phyloP scores from a whole-genome alignment of 441 rosid genomes.

The Populus hybrid region DNA sequence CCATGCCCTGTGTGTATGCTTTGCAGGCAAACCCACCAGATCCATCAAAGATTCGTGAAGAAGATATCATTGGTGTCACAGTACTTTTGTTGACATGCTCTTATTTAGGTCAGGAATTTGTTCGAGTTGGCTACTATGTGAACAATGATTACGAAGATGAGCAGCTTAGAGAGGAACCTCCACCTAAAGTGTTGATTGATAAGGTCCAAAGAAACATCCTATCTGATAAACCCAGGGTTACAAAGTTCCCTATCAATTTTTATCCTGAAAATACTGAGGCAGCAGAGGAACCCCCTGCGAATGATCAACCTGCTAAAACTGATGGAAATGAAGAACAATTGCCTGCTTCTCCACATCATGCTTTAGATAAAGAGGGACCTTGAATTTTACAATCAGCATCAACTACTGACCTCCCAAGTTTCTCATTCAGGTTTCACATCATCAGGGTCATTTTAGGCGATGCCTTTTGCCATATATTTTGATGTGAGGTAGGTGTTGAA shows the following conservation, averaged over 20 bases:
- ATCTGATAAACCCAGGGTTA: constrained; percentile 71
- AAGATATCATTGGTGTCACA: constrained; percentile 75
- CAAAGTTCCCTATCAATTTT: constrained; percentile 4
- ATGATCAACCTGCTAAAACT: too few species aligned
- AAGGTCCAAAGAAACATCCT: constrained; percentile 69
- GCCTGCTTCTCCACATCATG: too few species aligned
- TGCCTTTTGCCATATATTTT: constrained; percentile 9
- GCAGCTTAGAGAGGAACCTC: constrained; percentile 74
- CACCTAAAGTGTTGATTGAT: constrained; percentile 52
- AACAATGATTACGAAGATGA: constrained; percentile 77
- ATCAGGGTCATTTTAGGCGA: constrained; percentile 5
- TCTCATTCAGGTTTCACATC: constrained; percentile 6
- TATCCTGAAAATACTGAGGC: too few species aligned
- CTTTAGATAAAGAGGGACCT: too few species aligned
- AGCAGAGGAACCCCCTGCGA: too few species aligned
- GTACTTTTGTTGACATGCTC: constrained; percentile 75
- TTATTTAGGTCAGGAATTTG: constrained; percentile 70
- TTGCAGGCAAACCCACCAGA: constrained; percentile 77
- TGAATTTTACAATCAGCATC: too few species aligned
- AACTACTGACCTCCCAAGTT: not conserved
- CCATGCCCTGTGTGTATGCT: constrained; percentile 1
- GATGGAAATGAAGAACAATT: too few species aligned
- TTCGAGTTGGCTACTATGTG: constrained; percentile 71
- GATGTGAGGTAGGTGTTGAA: constrained; percentile 6
- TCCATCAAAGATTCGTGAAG: constrained; percentile 69